phyloP scores from a whole-genome alignment of 192 early-diverging fungal genomes.

The Linnemannia zychae region DNA sequence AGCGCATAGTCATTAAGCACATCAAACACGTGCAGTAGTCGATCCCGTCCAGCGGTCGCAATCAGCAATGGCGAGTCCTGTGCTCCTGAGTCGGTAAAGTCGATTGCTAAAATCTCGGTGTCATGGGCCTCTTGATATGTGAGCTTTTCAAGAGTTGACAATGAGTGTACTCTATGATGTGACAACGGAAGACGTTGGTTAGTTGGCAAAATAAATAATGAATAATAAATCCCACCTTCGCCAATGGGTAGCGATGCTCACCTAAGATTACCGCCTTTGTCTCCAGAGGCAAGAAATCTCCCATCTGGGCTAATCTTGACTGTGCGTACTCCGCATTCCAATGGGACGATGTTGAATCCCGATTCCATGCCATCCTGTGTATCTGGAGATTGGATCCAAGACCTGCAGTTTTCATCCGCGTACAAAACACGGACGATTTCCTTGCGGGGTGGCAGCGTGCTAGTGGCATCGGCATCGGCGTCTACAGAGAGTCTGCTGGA shows the following conservation, averaged over 20 bases:
- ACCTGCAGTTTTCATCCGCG: slow-evolving; percentile 45
- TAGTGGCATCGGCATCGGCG: not conserved
- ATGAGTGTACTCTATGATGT: slow-evolving; percentile 67
- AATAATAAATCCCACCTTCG: not conserved
- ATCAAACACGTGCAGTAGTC: slow-evolving; percentile 85
- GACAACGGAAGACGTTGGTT: not conserved
- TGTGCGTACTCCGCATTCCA: slow-evolving; percentile 77
- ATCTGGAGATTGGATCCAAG: slow-evolving; percentile 40
- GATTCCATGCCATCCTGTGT: slow-evolving; percentile 40
- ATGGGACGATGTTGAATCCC: slow-evolving; percentile 45
- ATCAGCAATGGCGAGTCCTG: slow-evolving; percentile 64
- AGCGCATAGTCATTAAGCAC: slow-evolving; percentile 67
- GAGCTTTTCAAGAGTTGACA: slow-evolving; percentile 70
- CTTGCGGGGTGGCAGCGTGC: slow-evolving; percentile 4
- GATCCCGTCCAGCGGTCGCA: slow-evolving; percentile 82
- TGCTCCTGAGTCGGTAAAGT: slow-evolving; percentile 66
- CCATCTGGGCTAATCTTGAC: slow-evolving; percentile 76
- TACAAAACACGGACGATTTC: slow-evolving; percentile 52
- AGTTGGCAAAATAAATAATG: slow-evolving; percentile 6
- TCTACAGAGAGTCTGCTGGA: not conserved
- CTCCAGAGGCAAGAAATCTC: slow-evolving; percentile 76
- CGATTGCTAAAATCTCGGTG: slow-evolving; percentile 82
- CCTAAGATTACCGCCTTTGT: slow-evolving; percentile 79
- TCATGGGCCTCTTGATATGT: slow-evolving; percentile 83
- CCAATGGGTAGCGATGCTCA: slow-evolving; percentile 14